Base-by-base conservation (phyloP, 352 stramenopile genomes). In the Phytophthora citrophthora region DNA sequence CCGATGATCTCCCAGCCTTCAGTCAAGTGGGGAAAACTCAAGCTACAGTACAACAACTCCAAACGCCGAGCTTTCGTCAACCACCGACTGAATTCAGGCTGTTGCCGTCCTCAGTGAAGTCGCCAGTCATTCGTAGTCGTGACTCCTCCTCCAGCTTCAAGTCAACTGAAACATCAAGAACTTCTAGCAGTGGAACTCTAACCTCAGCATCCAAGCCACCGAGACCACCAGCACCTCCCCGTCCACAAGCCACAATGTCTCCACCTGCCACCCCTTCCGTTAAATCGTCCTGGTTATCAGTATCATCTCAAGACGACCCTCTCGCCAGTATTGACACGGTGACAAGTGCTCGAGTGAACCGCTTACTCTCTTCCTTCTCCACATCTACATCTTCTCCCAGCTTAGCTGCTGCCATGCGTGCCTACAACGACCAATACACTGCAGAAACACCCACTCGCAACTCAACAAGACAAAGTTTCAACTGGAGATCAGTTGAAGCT, bases 311-410 rank as follows among this genome's bases (percentile, higher is more conserved):
- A 58, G 58, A 74, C 13, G 78, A 88, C 20, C 74, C 79, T 40
- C 64, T 88, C 9, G 64, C 74, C 0, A 77, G 78, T 43, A 76
- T 86, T 34, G 61, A 72, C 18, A 52, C 49, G 6, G 34, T 67
- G 26, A 81, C 72, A 43, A 66, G 49, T 53, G 59, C 72, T 56
- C 67, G 75, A 4, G 66, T 84, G 4, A 87, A 83, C 27, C 57
- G 61, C 4, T 49, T 70, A 18, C 43, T 64, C 32, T 81, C 72
- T 4, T 69, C 69, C 4, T 69, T 71, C 12, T 77, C 59, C 24
- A 24, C 60, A 13, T 70, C 68, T 10, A 54, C 45, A 12, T 71
- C 70, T 2, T 68, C 70, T 3, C 67, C 54, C 40, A 71, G 44
- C 53, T 31, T 74, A 11, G 40, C 44, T 38, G 67, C 61, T 50